Evolutionary conservation across 73 alveolate species (phyloP).

Genomic region (Halteria grandinella): DNA sequence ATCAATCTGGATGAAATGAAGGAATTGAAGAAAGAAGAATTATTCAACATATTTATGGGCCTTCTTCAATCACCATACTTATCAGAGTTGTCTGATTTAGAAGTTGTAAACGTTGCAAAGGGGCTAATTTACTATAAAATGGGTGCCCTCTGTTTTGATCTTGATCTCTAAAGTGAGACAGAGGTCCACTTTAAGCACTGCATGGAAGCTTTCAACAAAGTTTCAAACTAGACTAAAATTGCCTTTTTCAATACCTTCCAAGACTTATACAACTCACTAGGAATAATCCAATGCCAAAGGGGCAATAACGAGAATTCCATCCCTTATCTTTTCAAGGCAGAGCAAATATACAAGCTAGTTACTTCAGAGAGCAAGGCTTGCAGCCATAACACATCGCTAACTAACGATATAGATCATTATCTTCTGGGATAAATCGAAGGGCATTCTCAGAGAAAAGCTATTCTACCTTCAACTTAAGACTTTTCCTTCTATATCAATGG

Average conservation of each 20-base stretch:
- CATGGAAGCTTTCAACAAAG: constrained; percentile 60
- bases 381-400: no score
- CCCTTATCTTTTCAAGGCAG: constrained; percentile 90
- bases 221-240: constrained; percentile 74
- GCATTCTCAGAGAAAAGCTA: no score
- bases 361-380: no score
- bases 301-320: constrained; percentile 93
- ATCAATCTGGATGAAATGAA: constrained; percentile 11
- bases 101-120: background rate
- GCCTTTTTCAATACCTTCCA: constrained; percentile 76
- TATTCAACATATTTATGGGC: no score
- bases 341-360: constrained; percentile 82
- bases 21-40: constrained; percentile 16
- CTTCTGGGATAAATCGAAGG: no score
- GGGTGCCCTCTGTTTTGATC: constrained; percentile 82
- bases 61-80: no score
- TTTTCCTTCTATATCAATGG: constrained; percentile 90
- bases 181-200: constrained; percentile 56
- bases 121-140: constrained; percentile 61
- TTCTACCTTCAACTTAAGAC: no score
- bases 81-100: no score
- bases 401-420: no score
- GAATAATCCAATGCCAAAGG: constrained; percentile 89
- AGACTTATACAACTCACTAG: constrained; percentile 92
- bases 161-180: constrained; percentile 81